Conservation (phyloP, 352 stramenopile species). For the Saprolegnia parasitica region DNA sequence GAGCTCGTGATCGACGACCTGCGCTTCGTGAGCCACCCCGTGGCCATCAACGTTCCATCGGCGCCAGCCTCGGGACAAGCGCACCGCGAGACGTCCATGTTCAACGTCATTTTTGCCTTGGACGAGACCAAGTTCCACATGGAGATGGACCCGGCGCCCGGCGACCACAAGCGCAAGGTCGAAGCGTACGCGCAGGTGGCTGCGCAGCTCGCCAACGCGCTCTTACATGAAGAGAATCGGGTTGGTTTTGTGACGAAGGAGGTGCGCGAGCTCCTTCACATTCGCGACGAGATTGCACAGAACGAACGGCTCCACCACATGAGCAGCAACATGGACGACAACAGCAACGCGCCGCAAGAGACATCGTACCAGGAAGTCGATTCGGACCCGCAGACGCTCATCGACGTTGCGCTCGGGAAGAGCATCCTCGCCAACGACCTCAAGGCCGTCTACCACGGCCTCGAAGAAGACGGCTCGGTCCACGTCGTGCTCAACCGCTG, state of each 20-base stretch:
- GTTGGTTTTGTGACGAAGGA: constrained; percentile 73
- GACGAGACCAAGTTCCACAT: constrained; percentile 29
- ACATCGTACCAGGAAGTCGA: constrained; percentile 37
- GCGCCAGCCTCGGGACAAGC: neutral
- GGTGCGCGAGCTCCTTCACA: constrained; percentile 67
- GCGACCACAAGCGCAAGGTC: constrained; percentile 37
- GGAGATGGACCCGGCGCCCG: neutral
- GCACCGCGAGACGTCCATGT: constrained; percentile 77
- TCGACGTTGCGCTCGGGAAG: constrained; percentile 69
- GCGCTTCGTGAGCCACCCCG: constrained; percentile 80
- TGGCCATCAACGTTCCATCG: constrained; percentile 32
- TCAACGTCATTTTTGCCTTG: constrained; percentile 84
- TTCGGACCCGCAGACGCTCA: constrained; percentile 76
- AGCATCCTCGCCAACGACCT: constrained; percentile 82
- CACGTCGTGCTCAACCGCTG: constrained; percentile 83
- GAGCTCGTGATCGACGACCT: constrained; percentile 84
- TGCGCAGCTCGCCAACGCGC: constrained; percentile 67
- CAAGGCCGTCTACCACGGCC: constrained; percentile 76
- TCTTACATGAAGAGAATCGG: constrained; percentile 78
- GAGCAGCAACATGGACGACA: constrained; percentile 30
- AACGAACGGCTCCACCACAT: constrained; percentile 41
- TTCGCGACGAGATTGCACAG: constrained; percentile 73
- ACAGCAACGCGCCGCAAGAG: constrained; percentile 10
- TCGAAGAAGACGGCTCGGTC: constrained; percentile 63
- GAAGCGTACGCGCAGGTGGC: constrained; percentile 59